Conservation (phyloP, 148 eudicot genomes). For the Agrostemma githago region DNA sequence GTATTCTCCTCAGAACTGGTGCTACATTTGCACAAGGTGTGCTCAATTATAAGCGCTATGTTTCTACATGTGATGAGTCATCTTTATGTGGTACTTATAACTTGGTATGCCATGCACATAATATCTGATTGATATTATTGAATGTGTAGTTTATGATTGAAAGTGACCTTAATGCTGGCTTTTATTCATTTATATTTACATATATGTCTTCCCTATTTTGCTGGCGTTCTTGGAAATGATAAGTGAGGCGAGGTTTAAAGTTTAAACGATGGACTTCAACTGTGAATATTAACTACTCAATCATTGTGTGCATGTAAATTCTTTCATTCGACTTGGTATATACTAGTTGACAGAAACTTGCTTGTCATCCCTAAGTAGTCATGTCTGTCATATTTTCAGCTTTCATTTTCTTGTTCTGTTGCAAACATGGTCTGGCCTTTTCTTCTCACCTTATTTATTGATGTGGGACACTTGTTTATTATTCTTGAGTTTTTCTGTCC, state of each 20-base stretch:
- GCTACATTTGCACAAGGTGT: conserved; percentile 85
- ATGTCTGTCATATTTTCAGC: background rate
- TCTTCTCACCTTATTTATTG: background rate
- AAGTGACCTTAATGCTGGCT: background rate
- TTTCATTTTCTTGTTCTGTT: background rate
- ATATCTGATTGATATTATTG: too few species aligned
- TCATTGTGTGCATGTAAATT: background rate
- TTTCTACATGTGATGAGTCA: background rate
- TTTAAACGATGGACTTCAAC: too few species aligned
- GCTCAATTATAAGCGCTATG: conserved; percentile 8
- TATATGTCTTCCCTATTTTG: background rate
- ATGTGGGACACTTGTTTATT: background rate
- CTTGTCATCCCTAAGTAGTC: background rate
- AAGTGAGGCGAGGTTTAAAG: too few species aligned
- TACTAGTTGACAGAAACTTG: conserved; percentile 7
- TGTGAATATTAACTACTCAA: too few species aligned
- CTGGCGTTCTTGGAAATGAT: too few species aligned
- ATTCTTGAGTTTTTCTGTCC: background rate
- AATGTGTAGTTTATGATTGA: background rate
- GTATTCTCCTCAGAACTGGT: conserved; percentile 75
- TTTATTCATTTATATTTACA: background rate
- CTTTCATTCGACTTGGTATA: background rate
- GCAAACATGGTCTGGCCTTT: background rate
- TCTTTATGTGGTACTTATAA: background rate
- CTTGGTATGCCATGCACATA: background rate